phyloP scores from a whole-genome alignment of 1,284 basidiomycete species.

The Sporisorium iseilematis-ciliati region DNA sequence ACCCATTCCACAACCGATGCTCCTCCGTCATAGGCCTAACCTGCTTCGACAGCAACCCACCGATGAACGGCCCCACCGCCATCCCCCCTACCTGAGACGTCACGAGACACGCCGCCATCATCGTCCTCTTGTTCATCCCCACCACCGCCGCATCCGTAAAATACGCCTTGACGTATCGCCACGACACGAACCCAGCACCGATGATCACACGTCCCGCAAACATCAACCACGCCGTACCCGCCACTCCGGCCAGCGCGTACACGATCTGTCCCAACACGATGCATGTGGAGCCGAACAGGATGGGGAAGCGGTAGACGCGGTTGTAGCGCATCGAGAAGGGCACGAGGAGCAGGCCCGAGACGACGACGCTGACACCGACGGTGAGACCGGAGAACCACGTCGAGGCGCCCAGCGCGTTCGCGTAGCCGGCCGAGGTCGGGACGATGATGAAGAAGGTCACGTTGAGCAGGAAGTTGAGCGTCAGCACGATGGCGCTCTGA shows the following conservation, averaged over 20 bases:
- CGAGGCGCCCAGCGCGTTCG: slow-evolving; percentile 45
- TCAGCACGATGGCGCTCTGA: slow-evolving; percentile 34
- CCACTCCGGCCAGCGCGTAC: slow-evolving; percentile 45
- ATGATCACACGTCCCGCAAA: slow-evolving; percentile 38
- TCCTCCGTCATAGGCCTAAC: slow-evolving; percentile 37
- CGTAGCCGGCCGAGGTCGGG: slow-evolving; percentile 43
- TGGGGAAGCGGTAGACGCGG: slow-evolving; percentile 36
- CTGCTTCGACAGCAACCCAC: slow-evolving; percentile 41
- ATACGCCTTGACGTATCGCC: slow-evolving; percentile 53
- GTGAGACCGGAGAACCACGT: slow-evolving; percentile 56
- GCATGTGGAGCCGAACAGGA: slow-evolving; percentile 43
- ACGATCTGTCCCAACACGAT: slow-evolving; percentile 42
- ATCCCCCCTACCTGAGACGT: slow-evolving; percentile 53
- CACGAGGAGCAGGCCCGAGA: slow-evolving; percentile 41
- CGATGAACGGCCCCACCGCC: slow-evolving; percentile 49
- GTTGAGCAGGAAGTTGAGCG: slow-evolving; percentile 54
- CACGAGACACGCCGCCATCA: slow-evolving; percentile 52
- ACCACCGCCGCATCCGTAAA: slow-evolving; percentile 50
- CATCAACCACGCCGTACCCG: slow-evolving; percentile 51
- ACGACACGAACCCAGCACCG: slow-evolving; percentile 45
- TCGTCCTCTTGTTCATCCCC: slow-evolving; percentile 38
- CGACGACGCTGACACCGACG: slow-evolving; percentile 43
- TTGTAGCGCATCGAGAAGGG: slow-evolving; percentile 44
- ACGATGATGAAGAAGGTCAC: slow-evolving; percentile 59
- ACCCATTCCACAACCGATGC: slow-evolving; percentile 48